phyloP scores from a whole-genome alignment of 2,329 filamentous ascomycete genomes.

The Byssothecium circinans region DNA sequence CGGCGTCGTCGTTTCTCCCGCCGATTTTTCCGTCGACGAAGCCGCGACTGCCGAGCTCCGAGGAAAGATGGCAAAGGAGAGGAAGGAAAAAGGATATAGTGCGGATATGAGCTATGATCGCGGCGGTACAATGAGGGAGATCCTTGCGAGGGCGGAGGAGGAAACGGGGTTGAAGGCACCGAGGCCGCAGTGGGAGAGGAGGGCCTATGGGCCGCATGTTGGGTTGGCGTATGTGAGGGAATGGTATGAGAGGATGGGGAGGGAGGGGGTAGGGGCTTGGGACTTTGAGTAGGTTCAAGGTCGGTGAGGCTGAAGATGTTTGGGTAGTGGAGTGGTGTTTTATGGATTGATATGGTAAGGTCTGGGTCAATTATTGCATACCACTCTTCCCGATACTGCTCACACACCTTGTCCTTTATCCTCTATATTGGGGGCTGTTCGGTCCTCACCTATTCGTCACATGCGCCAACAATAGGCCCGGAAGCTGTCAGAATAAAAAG shows the following conservation, averaged over 20 bases:
- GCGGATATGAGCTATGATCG: conserved; percentile 44
- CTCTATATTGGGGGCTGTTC: too few species aligned
- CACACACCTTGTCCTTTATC: too few species aligned
- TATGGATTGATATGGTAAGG: too few species aligned
- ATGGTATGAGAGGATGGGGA: conserved; percentile 48
- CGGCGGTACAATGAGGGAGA: conserved; percentile 47
- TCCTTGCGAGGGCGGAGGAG: conserved; percentile 40
- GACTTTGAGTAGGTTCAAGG: neutral
- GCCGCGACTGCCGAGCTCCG: conserved; percentile 43
- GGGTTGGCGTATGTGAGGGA: conserved; percentile 47
- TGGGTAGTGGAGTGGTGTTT: too few species aligned
- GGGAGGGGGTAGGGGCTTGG: conserved; percentile 26
- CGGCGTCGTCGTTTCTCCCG: conserved; percentile 48
- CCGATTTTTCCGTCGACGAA: conserved; percentile 42
- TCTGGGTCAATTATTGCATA: too few species aligned
- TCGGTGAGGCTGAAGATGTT: too few species aligned
- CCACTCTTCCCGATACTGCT: too few species aligned
- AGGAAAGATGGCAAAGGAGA: conserved; percentile 30
- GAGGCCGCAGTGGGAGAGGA: conserved; percentile 48
- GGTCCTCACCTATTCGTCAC: too few species aligned
- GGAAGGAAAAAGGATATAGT: conserved; percentile 18
- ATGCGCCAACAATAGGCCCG: too few species aligned
- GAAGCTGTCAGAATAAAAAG: too few species aligned
- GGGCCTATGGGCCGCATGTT: conserved; percentile 51
- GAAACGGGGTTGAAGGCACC: conserved; percentile 51